A percentile compares a stretch with the other conserved stretches of the same genome.
phyloP scores from a whole-genome alignment of 176 grass and related monocot species.

The Olyra latifolia region DNA sequence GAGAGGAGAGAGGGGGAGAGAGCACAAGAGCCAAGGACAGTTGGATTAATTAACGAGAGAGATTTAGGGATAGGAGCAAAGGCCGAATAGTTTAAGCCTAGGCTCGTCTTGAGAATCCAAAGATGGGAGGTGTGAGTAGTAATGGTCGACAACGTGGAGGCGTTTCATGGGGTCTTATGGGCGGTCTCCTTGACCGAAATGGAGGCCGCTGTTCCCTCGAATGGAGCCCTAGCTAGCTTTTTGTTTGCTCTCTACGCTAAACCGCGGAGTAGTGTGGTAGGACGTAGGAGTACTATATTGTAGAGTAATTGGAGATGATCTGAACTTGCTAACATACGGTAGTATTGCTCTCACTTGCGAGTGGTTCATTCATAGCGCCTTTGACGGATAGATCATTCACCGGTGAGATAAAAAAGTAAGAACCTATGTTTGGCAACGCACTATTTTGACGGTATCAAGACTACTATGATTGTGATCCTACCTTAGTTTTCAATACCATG shows the following conservation, averaged over 20 bases:
- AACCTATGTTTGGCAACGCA: no score
- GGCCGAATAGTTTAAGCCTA: constrained; percentile 41
- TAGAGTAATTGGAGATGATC: constrained; percentile 4
- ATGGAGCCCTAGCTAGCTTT: constrained; percentile 50
- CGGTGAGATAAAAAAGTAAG: no score
- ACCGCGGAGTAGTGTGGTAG: neutral
- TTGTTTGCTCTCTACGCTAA: constrained; percentile 53
- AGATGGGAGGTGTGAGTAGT: constrained; percentile 4
- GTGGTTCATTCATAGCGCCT: neutral
- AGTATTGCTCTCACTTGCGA: constrained; percentile 3
- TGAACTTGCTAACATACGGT: neutral
- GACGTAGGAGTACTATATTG: neutral
- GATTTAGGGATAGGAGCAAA: constrained; percentile 47
- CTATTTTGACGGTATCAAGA: no score
- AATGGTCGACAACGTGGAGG: constrained; percentile 70
- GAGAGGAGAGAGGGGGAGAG: constrained; percentile 4
- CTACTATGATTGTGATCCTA: no score
- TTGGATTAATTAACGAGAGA: constrained; percentile 52
- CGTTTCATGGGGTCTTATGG: constrained; percentile 43
- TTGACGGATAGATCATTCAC: neutral
- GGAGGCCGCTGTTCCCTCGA: constrained; percentile 45
- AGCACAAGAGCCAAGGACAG: constrained; percentile 55
- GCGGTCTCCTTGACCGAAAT: constrained; percentile 66
- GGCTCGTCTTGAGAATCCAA: constrained; percentile 41
- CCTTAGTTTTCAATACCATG: no score